phyloP scores from a whole-genome alignment of 2,329 filamentous ascomycete genomes.

The Arthrobotrys megalospora region DNA sequence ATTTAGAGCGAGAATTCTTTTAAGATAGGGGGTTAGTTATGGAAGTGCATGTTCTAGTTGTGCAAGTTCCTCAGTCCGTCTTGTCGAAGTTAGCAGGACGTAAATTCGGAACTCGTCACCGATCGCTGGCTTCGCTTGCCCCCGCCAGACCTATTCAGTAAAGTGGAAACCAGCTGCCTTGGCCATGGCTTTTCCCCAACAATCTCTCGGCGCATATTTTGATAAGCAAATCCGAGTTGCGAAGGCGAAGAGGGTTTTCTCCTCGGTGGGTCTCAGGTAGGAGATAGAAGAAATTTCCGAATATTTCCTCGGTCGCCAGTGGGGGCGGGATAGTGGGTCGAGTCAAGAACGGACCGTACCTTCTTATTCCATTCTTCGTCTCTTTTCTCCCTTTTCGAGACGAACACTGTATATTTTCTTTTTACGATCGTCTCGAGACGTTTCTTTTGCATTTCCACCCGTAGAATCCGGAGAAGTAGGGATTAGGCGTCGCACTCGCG shows the following conservation, averaged over 20 bases:
- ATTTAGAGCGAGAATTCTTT: background rate
- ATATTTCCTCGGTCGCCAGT: background rate
- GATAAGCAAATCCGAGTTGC: slow-evolving; percentile 3
- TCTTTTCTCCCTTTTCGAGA: slow-evolving; percentile 10
- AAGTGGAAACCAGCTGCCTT: slow-evolving; percentile 6
- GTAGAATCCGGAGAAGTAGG: slow-evolving; percentile 25
- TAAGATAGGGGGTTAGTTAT: background rate
- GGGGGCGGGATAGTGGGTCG: slow-evolving; percentile 9
- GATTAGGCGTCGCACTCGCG: slow-evolving; percentile 14
- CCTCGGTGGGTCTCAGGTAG: background rate
- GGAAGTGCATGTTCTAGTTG: background rate
- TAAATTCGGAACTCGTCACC: slow-evolving; percentile 3
- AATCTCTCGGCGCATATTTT: slow-evolving; percentile 5
- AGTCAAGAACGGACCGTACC: slow-evolving; percentile 16
- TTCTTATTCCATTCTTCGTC: slow-evolving; percentile 20
- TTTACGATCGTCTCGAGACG: background rate
- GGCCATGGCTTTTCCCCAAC: slow-evolving; percentile 14
- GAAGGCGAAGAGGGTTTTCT: background rate
- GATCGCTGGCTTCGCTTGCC: background rate
- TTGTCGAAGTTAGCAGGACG: slow-evolving; percentile 14
- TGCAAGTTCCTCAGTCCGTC: background rate
- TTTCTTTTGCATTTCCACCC: slow-evolving; percentile 15
- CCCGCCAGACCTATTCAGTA: slow-evolving; percentile 24
- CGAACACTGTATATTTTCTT: slow-evolving; percentile 1
- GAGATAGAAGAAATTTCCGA: slow-evolving; percentile 19